phyloP scores from a whole-genome alignment of 345 rosid genomes.

The Citrus medica region DNA sequence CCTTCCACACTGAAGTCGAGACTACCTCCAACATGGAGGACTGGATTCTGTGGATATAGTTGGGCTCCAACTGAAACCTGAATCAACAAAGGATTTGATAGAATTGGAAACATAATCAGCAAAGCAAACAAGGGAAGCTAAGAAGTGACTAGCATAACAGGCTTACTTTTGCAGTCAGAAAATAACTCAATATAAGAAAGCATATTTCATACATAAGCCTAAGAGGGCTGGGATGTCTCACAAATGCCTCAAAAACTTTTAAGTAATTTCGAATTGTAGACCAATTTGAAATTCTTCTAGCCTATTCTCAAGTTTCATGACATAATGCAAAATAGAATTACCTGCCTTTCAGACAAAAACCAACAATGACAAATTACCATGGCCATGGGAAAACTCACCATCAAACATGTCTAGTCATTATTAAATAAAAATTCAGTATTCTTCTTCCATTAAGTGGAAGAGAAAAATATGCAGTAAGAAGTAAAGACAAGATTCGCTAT shows the following conservation, averaged over 20 bases:
- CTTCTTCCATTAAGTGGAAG: neutral
- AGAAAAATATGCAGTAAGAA: constrained; percentile 1
- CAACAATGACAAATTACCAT: neutral
- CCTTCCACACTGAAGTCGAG: constrained; percentile 66
- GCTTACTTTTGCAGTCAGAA: neutral
- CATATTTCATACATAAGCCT: neutral
- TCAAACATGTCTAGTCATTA: neutral
- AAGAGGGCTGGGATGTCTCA: neutral
- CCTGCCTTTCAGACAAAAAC: neutral
- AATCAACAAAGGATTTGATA: constrained; percentile 19
- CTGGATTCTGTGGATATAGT: constrained; percentile 67
- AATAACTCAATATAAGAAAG: neutral
- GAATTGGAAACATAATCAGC: constrained; percentile 4
- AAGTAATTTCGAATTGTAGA: neutral
- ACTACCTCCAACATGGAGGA: constrained; percentile 48
- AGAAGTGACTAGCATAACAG: neutral
- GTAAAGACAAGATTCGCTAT: neutral
- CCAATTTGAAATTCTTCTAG: neutral
- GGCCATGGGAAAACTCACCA: constrained; percentile 3
- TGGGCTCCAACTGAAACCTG: constrained; percentile 92
- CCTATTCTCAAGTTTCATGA: neutral
- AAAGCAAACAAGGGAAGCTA: neutral
- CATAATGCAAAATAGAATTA: neutral
- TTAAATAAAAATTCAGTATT: neutral
- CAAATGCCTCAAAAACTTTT: neutral